These are phyloP conservation scores for Gnetum montanum DNA, from an alignment of 75 land plant genomes.

Conservation along the genomic window DNA sequence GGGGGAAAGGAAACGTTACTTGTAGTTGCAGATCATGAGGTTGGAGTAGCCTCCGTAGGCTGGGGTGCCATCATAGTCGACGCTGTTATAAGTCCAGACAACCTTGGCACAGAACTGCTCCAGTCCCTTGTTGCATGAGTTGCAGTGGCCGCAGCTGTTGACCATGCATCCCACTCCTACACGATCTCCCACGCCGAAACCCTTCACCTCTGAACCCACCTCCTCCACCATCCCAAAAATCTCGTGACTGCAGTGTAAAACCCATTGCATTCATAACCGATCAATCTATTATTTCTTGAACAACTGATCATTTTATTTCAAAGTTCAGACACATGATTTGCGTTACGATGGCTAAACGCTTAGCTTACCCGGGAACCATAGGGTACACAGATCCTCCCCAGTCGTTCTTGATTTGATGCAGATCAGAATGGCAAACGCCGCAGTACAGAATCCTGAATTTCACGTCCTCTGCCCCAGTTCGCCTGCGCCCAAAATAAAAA, in stretches of 20 bases:
- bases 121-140: slow-evolving; percentile 26
- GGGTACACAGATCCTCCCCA: slow-evolving; percentile 68
- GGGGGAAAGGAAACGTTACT: slow-evolving; percentile 6
- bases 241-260: slow-evolving; percentile 46
- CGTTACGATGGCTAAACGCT: too few species aligned
- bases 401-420: slow-evolving; percentile 65
- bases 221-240: slow-evolving; percentile 50
- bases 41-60: slow-evolving; percentile 72
- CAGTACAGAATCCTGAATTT: slow-evolving; percentile 55
- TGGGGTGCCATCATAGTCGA: slow-evolving; percentile 45
- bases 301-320: too few species aligned
- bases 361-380: slow-evolving; percentile 89
- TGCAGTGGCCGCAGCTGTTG: slow-evolving; percentile 43
- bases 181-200: slow-evolving; percentile 47
- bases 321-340: too few species aligned
- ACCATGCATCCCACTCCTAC: slow-evolving; percentile 71
- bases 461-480: slow-evolving; percentile 58
- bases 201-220: slow-evolving; percentile 47
- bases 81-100: slow-evolving; percentile 38
- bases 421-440: slow-evolving; percentile 77
- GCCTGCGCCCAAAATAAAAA: slow-evolving; percentile 17
- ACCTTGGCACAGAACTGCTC: slow-evolving; percentile 59
- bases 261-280: too few species aligned
- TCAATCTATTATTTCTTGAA: too few species aligned
- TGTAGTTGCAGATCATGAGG: slow-evolving; percentile 39